Conservation (phyloP, 2,329 filamentous ascomycete genomes). For the Neoarthrinium moseri region DNA sequence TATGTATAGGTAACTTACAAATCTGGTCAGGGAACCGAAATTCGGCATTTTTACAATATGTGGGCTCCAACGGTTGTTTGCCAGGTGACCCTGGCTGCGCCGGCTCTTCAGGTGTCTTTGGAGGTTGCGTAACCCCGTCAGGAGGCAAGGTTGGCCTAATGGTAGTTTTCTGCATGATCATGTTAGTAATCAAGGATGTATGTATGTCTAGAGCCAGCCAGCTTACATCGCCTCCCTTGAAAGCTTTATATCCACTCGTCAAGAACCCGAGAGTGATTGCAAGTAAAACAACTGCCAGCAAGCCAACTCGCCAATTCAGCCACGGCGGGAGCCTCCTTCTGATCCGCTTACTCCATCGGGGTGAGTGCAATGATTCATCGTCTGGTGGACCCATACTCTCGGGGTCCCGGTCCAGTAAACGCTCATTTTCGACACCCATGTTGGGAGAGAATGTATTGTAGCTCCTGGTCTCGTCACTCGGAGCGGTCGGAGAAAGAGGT, state of each 20-base stretch:
- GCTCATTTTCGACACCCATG: constrained; percentile 46
- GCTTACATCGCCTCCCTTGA: constrained; percentile 24
- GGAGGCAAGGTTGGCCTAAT: constrained; percentile 12
- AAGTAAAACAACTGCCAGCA: constrained; percentile 28
- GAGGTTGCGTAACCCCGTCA: constrained; percentile 1
- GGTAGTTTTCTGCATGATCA: constrained; percentile 16
- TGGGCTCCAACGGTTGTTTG: constrained; percentile 16
- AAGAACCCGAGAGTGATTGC: constrained; percentile 29
- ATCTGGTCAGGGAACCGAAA: constrained; percentile 27
- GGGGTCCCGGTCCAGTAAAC: constrained; percentile 39
- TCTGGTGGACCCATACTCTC: constrained; percentile 43
- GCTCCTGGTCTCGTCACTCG: constrained; percentile 21
- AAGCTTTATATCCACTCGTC: constrained; percentile 21
- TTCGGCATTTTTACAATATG: constrained; percentile 20
- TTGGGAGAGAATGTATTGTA: constrained; percentile 44
- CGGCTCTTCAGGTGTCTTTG: constrained; percentile 1
- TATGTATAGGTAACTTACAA: constrained; percentile 5
- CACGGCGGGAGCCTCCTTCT: constrained; percentile 26
- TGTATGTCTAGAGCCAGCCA: background rate
- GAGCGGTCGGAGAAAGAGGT: constrained; percentile 14
- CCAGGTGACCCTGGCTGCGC: constrained; percentile 7
- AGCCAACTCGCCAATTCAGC: constrained; percentile 25
- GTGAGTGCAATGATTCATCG: constrained; percentile 21
- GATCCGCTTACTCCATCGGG: constrained; percentile 20
- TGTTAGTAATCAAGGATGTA: constrained; percentile 10